A percentile compares a stretch with the other conserved stretches of the same genome.
Evolutionary conservation across 2,329 filamentous ascomycete genomes (phyloP).

Genomic region (Dissoconium aciculare): DNA sequence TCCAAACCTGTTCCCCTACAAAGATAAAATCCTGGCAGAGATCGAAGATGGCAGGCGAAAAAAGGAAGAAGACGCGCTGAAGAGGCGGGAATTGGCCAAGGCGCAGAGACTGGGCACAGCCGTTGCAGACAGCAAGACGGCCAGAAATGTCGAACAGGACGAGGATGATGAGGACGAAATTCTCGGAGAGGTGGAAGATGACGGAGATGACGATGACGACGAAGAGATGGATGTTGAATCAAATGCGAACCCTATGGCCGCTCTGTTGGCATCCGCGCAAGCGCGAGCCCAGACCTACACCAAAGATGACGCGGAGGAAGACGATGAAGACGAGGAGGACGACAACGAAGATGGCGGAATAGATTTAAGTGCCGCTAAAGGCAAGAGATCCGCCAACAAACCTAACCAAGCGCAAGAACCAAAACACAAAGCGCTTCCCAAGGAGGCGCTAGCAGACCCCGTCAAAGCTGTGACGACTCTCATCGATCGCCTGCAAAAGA

Average conservation of each 20-base stretch:
- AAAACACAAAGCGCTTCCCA: slow-evolving; percentile 61
- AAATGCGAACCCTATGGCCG: slow-evolving; percentile 78
- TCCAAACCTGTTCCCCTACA: slow-evolving; percentile 93
- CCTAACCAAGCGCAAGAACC: slow-evolving; percentile 6
- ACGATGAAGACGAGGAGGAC: slow-evolving; percentile 42
- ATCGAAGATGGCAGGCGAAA: slow-evolving; percentile 74
- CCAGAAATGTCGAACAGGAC: slow-evolving; percentile 26
- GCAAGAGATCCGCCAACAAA: too few species aligned
- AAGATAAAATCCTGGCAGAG: slow-evolving; percentile 85
- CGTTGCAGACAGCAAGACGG: slow-evolving; percentile 23
- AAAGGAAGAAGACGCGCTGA: slow-evolving; percentile 65
- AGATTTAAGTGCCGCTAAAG: too few species aligned
- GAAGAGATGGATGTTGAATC: slow-evolving; percentile 44
- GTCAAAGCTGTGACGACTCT: slow-evolving; percentile 73
- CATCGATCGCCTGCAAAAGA: slow-evolving; percentile 61
- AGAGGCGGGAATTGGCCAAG: slow-evolving; percentile 53
- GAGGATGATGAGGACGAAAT: slow-evolving; percentile 24
- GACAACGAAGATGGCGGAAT: slow-evolving; percentile 29
- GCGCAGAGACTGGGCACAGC: slow-evolving; percentile 25
- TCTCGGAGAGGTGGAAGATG: slow-evolving; percentile 33
- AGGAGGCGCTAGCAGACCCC: slow-evolving; percentile 87
- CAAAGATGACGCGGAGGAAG: slow-evolving; percentile 44
- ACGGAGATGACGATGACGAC: slow-evolving; percentile 19
- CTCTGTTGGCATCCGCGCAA: slow-evolving; percentile 70
- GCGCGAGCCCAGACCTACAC: slow-evolving; percentile 57